Percentiles rank a stretch among this genome's conserved stretches.
phyloP scores from a whole-genome alignment of 2,329 filamentous ascomycete genomes.

The Xylariaceae sp. region DNA sequence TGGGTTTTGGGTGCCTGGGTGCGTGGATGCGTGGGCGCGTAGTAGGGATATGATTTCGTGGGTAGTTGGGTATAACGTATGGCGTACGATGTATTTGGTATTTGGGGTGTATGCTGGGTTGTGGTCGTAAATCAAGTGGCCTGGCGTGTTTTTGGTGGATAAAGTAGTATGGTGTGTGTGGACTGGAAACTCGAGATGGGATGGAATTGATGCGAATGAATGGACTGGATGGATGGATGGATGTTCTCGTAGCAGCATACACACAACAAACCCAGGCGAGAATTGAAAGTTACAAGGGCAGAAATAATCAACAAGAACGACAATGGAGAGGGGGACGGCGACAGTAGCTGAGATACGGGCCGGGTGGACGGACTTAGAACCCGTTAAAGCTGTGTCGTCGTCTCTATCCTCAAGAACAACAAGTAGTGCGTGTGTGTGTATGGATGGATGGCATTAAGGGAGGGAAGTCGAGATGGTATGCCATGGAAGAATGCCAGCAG shows the following conservation, averaged over 20 bases:
- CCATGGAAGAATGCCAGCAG: slow-evolving; percentile 6
- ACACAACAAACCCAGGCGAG: slow-evolving; percentile 10
- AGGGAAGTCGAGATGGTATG: slow-evolving; percentile 6
- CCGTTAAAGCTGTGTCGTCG: slow-evolving; percentile 14
- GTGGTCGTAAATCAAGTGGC: slow-evolving; percentile 37
- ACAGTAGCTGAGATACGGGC: slow-evolving; percentile 21
- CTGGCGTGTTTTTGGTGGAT: slow-evolving; percentile 33
- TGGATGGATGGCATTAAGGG: not conserved
- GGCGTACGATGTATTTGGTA: slow-evolving; percentile 20
- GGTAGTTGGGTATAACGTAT: slow-evolving; percentile 23
- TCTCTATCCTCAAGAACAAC: not conserved
- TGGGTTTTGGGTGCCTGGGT: not conserved
- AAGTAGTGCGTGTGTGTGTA: slow-evolving; percentile 1
- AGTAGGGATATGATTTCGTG: slow-evolving; percentile 7
- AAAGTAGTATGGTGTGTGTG: slow-evolving; percentile 8
- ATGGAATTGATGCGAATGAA: slow-evolving; percentile 23
- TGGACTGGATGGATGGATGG: slow-evolving; percentile 25
- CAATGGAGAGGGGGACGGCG: slow-evolving; percentile 13
- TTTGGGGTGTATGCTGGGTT: slow-evolving; percentile 26
- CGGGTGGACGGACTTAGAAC: not conserved
- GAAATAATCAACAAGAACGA: slow-evolving; percentile 12
- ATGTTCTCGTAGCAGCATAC: slow-evolving; percentile 33
- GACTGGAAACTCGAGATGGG: not conserved
- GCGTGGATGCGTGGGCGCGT: slow-evolving; percentile 12
- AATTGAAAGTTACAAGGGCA: slow-evolving; percentile 18